phyloP scores from a whole-genome alignment of 192 early-diverging fungal genomes.

The Coemansia pectinata region DNA sequence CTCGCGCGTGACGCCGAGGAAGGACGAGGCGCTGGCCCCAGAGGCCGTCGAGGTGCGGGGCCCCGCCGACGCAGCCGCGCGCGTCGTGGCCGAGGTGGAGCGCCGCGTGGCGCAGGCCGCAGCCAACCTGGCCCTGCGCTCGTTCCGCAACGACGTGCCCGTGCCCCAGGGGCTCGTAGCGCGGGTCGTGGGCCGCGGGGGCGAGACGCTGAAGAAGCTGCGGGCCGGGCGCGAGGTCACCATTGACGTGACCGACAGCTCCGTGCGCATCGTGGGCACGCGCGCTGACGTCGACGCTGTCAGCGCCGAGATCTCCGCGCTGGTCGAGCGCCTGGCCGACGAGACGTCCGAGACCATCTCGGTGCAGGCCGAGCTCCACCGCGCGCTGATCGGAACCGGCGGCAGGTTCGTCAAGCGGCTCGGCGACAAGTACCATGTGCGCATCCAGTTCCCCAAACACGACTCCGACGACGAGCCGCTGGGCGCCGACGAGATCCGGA shows the following conservation, averaged over 20 bases:
- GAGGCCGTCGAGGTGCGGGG: slow-evolving; percentile 81
- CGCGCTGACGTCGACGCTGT: slow-evolving; percentile 73
- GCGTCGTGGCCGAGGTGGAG: slow-evolving; percentile 66
- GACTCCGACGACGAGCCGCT: slow-evolving; percentile 43
- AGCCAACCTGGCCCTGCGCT: slow-evolving; percentile 68
- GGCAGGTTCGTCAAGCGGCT: slow-evolving; percentile 72
- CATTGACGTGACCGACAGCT: slow-evolving; percentile 57
- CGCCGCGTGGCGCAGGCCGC: slow-evolving; percentile 69
- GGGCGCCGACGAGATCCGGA: slow-evolving; percentile 66
- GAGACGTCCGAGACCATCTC: slow-evolving; percentile 58
- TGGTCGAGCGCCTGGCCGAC: slow-evolving; percentile 70
- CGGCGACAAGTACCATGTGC: slow-evolving; percentile 76
- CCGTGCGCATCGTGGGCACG: slow-evolving; percentile 76
- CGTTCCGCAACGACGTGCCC: slow-evolving; percentile 67
- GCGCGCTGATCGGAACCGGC: slow-evolving; percentile 67
- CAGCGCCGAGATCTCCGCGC: slow-evolving; percentile 66
- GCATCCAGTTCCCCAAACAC: slow-evolving; percentile 65
- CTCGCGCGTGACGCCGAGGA: slow-evolving; percentile 54
- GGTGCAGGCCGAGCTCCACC: slow-evolving; percentile 67
- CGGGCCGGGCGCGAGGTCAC: slow-evolving; percentile 75
- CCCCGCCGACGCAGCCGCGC: slow-evolving; percentile 73
- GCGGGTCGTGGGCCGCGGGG: slow-evolving; percentile 89
- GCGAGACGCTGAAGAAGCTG: slow-evolving; percentile 77
- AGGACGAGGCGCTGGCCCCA: slow-evolving; percentile 55
- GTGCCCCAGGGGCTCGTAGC: slow-evolving; percentile 69